Evolutionary conservation across 1,139 yeast genomes (phyloP).

Genomic region (Lodderomyces beijingensis): DNA sequence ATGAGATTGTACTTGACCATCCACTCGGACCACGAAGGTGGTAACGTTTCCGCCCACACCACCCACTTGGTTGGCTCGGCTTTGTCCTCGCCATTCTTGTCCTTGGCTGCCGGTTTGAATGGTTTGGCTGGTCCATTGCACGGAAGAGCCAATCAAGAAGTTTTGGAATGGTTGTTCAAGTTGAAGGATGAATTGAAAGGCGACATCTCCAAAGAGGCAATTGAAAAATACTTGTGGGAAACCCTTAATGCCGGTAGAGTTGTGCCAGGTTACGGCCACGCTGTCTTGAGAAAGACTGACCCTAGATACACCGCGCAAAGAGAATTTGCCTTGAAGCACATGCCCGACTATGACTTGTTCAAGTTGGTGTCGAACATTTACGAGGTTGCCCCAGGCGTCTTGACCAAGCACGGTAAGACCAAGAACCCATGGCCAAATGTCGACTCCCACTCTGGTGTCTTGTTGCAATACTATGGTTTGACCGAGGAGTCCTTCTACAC

Average conservation of each 20-base stretch:
- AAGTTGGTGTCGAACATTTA: conserved; percentile 85
- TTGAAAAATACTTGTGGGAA: conserved; percentile 87
- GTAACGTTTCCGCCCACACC: conserved; percentile 96
- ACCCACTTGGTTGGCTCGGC: conserved; percentile 97
- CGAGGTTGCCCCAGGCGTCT: conserved; percentile 93
- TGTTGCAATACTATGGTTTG: conserved; percentile 95
- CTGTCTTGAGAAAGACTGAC: conserved; percentile 93
- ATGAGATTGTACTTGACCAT: conserved; percentile 91
- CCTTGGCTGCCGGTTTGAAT: conserved; percentile 91
- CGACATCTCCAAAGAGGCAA: conserved; percentile 67
- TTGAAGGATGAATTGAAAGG: conserved; percentile 74
- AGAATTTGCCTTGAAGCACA: conserved; percentile 93
- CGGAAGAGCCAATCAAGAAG: conserved; percentile 98
- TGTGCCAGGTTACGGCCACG: conserved; percentile 98
- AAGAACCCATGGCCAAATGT: conserved; percentile 99
- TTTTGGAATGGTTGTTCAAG: conserved; percentile 85
- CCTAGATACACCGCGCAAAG: conserved; percentile 98
- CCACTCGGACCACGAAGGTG: conserved; percentile 98
- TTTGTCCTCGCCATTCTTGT: conserved; percentile 85
- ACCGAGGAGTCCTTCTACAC: conserved; percentile 96
- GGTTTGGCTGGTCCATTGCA: conserved; percentile 98
- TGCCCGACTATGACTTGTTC: conserved; percentile 94
- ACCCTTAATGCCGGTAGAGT: conserved; percentile 90
- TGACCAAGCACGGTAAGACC: conserved; percentile 96
- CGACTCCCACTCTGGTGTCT: conserved; percentile 95